Conservation (phyloP, 208 protist genomes). For the Endotrypanum monterogeii region DNA sequence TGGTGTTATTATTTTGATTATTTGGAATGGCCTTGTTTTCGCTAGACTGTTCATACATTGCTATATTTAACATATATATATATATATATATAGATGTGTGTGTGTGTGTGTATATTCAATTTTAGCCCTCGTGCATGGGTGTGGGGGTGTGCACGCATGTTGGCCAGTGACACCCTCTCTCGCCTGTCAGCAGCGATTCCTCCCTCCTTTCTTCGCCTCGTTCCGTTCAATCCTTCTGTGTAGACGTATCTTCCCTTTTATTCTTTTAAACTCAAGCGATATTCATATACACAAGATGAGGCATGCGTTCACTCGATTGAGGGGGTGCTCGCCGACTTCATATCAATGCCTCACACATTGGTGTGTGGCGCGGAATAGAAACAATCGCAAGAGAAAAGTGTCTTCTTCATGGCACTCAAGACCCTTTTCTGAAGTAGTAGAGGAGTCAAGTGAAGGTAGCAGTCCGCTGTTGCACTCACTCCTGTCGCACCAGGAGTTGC, state of each 20-base stretch:
- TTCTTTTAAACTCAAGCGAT: not conserved
- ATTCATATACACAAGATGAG: not conserved
- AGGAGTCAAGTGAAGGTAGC: not conserved
- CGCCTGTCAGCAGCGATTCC: too few relatives aligned
- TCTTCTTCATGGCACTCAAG: too few relatives aligned
- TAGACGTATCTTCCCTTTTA: not conserved
- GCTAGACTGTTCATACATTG: too few relatives aligned
- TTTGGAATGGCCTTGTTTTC: not conserved
- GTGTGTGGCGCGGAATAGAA: not conserved
- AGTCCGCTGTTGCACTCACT: not conserved
- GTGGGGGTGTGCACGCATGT: too few relatives aligned
- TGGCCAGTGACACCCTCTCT: too few relatives aligned
- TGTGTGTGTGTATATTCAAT: too few relatives aligned
- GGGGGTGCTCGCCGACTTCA: not conserved
- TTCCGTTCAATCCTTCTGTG: not conserved
- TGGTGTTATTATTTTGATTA: not conserved
- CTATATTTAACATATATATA: too few relatives aligned
- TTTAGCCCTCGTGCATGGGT: too few relatives aligned
- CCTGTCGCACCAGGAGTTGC: not conserved
- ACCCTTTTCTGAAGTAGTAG: too few relatives aligned
- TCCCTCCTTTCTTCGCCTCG: not conserved
- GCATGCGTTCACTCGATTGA: not conserved
- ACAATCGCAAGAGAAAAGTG: not conserved
- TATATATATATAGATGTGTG: too few relatives aligned
- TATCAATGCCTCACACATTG: not conserved